Evolutionary conservation across 495 filamentous ascomycete species (phyloP), one percentile per base, ranked within the genome.

Genomic region (Cercophora sp.): DNA sequence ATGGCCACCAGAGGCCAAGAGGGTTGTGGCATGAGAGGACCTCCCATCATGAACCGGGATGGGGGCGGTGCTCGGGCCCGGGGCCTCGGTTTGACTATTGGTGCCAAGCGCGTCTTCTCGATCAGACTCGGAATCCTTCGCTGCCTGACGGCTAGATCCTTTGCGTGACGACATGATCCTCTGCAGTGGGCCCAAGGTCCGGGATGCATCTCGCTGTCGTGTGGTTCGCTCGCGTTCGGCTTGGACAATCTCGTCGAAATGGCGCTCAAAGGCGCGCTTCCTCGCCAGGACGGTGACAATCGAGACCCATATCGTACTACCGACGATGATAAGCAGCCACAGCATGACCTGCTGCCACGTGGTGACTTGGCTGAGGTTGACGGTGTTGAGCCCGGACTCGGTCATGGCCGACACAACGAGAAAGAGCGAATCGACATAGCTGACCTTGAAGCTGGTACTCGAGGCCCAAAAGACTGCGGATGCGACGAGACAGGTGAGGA

Each of bases 341-440:
- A 94, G 76, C 13, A 92, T 61, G 8, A 79, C 65, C 60, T 95
- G 91, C 61, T 95, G 91, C 63, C 85, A 87, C 1, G 82, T 86
- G 32, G 23, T 47, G 25, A 47, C 32, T 32, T 47, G 43, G 43
- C 43, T 47, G 24, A 47, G 43, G 32, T 80, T 68, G 65, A 85
- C 78, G 19, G 82, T 87, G 51, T 88, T 89, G 26, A 91, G 70
- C 0, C 86, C 86, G 26, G 90, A 85, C 45, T 84, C 77, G 13
- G 88, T 91, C 81, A 93, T 92, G 20, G 89, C 88, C 55, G 82
- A 87, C 35, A 87, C 81, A 37, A 81, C 79, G 31, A 94, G 65
- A 61, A 92, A 96, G 9, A 95, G 70, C 10, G 83, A 78, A 63
- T 95, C 87, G 6, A 79, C 78, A 69, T 89, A 95, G 43, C 75